Base-by-base conservation (phyloP, 768 basidiomycete genomes). In the Rhodotorula taiwanensis region DNA sequence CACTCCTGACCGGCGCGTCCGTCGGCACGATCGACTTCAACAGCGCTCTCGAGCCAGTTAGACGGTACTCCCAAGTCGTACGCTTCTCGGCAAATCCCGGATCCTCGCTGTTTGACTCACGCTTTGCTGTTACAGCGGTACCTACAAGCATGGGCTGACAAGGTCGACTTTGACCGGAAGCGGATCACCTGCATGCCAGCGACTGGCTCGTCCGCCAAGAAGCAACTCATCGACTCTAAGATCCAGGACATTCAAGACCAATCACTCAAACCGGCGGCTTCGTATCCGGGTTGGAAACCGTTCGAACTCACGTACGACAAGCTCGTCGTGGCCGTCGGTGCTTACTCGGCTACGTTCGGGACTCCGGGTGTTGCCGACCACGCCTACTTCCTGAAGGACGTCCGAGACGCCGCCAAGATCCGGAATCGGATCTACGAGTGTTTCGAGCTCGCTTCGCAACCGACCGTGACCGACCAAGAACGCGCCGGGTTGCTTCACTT, bases 401-500 rank as follows among this genome's bases (percentile, higher is more conserved):
- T 53, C 8, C 52, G 52, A 15, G 72, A 70, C 42, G 62, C 70
- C 3, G 52, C 66, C 13, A 57, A 53, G 25, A 74, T 70, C 33
- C 59, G 71, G 5, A 14, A 50, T 0, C 51, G 67, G 0, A 72
- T 70, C 30, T 57, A 70, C 51, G 66, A 65, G 83, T 85, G 86
- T 73, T 89, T 93, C 62, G 89, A 92, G 72, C 86, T 89, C 71
- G 90, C 90, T 4, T 85, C 84, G 69, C 86, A 89, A 69, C 90
- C 89, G 0, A 83, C 80, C 3, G 77, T 89, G 20, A 83, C 86
- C 1, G 89, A 89, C 60, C 76, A 81, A 43, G 83, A 93, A 68
- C 82, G 87, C 52, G 78, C 84, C 58, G 84, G 85, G 63, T 76
- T 93, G 18, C 81, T 93, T 28, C 85, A 88, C 66, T 93, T 93